phyloP scores from a whole-genome alignment of 139 green algal genomes.

The Pleodorina starrii region DNA sequence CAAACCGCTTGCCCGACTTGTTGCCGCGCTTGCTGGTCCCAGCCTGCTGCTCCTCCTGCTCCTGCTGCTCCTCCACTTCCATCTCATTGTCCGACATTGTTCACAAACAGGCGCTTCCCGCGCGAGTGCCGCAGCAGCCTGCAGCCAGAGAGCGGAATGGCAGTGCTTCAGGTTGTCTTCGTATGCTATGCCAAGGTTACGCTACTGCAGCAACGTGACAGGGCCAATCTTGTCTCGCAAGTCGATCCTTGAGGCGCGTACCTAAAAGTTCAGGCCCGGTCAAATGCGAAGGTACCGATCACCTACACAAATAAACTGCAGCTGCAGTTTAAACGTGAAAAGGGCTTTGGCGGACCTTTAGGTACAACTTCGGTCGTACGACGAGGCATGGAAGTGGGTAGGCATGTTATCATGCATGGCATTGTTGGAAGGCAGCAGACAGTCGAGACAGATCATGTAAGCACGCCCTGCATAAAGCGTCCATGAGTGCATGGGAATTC shows the following conservation, averaged over 20 bases:
- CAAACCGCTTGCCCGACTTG: constrained; percentile 89
- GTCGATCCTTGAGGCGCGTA: not conserved
- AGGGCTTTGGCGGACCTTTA: too few species aligned
- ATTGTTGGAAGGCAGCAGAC: too few species aligned
- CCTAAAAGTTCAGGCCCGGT: not conserved
- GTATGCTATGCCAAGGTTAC: not conserved
- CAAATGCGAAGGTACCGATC: too few species aligned
- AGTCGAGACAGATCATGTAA: too few species aligned
- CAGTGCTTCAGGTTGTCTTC: not conserved
- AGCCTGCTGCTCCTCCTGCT: constrained; percentile 44
- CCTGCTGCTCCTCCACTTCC: constrained; percentile 54
- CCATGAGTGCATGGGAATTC: too few species aligned
- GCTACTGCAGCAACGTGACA: not conserved
- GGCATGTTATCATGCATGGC: too few species aligned
- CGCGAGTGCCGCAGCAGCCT: not conserved
- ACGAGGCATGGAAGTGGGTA: too few species aligned
- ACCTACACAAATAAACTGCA: too few species aligned
- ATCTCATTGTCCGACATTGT: constrained; percentile 56
- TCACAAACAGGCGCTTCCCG: not conserved
- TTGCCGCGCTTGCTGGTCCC: constrained; percentile 54
- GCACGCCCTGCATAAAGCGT: too few species aligned
- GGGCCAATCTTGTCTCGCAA: not conserved
- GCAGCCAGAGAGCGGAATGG: not conserved
- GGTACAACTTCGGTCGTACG: too few species aligned
- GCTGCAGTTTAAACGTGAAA: not conserved